Evolutionary conservation across 768 basidiomycete genomes (phyloP).

Genomic region (Phlegmacium glaucopus): DNA sequence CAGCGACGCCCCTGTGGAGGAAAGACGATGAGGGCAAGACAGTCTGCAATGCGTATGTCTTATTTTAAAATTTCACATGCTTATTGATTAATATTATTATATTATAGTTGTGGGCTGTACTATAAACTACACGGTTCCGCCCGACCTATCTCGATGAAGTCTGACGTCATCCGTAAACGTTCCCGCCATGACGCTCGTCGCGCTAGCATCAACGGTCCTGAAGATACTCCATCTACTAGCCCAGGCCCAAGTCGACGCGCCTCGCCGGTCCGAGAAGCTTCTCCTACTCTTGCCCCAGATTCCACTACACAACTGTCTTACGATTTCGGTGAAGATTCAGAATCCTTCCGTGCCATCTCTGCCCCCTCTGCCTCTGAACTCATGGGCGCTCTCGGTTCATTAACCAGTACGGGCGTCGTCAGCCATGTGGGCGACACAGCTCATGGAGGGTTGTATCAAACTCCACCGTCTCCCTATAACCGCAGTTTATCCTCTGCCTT

Average conservation of each 20-base stretch:
- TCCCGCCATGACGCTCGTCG: constrained; percentile 78
- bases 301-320: constrained; percentile 59
- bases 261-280: constrained; percentile 59
- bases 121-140: constrained; percentile 85
- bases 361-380: constrained; percentile 48
- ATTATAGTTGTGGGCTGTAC: constrained; percentile 70
- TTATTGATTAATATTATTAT: constrained; percentile 1
- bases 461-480: constrained; percentile 15
- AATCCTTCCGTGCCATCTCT: constrained; percentile 29
- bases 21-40: constrained; percentile 92
- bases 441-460: no score
- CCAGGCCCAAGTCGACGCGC: constrained; percentile 72
- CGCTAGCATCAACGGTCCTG: not conserved
- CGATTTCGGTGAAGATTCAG: constrained; percentile 45
- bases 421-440: not conserved
- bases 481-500: constrained; percentile 4
- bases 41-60: constrained; percentile 82
- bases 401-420: not conserved
- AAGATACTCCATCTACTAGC: not conserved
- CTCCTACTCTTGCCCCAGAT: constrained; percentile 69
- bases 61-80: constrained; percentile 1
- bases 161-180: constrained; percentile 85
- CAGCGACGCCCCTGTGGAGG: constrained; percentile 85
- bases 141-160: constrained; percentile 89
- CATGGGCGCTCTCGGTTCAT: constrained; percentile 39